Percentiles rank a stretch among this genome's conserved stretches.
phyloP scores from a whole-genome alignment of 768 basidiomycete genomes.

The Leccinum uliginosum region DNA sequence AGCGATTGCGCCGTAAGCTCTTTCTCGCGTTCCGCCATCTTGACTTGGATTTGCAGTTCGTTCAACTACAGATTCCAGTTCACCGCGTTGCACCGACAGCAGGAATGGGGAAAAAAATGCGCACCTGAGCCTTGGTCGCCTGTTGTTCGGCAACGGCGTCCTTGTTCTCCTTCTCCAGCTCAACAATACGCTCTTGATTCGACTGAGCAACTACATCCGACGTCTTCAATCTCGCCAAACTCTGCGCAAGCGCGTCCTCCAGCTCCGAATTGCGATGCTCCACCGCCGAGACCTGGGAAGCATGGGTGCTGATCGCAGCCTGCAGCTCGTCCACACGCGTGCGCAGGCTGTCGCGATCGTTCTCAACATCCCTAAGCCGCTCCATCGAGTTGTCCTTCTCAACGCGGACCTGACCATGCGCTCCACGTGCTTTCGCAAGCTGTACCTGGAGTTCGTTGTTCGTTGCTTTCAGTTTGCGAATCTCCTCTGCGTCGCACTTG shows the following conservation, averaged over 20 bases:
- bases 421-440: slow-evolving; percentile 69
- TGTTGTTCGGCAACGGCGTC: slow-evolving; percentile 56
- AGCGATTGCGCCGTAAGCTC: slow-evolving; percentile 52
- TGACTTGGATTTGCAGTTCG: slow-evolving; percentile 54
- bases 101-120: slow-evolving; percentile 12
- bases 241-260: slow-evolving; percentile 70
- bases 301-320: slow-evolving; percentile 36
- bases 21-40: slow-evolving; percentile 58
- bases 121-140: slow-evolving; percentile 55
- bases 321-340: slow-evolving; percentile 54
- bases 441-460: slow-evolving; percentile 72
- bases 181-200: slow-evolving; percentile 54
- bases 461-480: slow-evolving; percentile 45
- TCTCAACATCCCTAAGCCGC: slow-evolving; percentile 55
- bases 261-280: slow-evolving; percentile 55
- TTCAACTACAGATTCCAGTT: slow-evolving; percentile 43
- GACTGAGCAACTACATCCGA: slow-evolving; percentile 65
- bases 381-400: slow-evolving; percentile 75
- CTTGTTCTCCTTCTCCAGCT: slow-evolving; percentile 58
- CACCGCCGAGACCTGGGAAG: slow-evolving; percentile 43
- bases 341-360: slow-evolving; percentile 60
- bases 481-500: slow-evolving; percentile 65
- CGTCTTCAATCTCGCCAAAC: slow-evolving; percentile 64
- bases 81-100: neutral
- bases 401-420: slow-evolving; percentile 73